Evolutionary conservation across 345 rosid genomes (phyloP), one percentile per base, ranked within the genome.

Genomic region (Syzygium aqueum): DNA sequence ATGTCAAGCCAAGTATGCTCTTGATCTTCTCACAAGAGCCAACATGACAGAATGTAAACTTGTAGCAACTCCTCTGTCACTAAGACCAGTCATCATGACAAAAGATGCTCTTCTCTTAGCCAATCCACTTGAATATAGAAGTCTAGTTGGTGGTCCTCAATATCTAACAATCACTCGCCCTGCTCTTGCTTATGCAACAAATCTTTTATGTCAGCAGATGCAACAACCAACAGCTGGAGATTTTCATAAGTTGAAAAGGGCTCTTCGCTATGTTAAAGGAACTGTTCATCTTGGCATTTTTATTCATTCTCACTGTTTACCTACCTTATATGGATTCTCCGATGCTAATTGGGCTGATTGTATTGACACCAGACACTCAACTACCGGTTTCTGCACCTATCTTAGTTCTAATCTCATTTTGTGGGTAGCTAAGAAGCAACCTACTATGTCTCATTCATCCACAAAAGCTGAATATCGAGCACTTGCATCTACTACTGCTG

Each of bases 51-150:
- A 85, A 3, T 40, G 5, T 0, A 85, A 85, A n/a, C 27, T 54
- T 2, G 30, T 65, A 2, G 13, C 54, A 2, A 59, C 87, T 12
- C 87, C 28, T 17, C 0, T 65, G 0, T 27, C 83, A 3, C 2
- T 3, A 0, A 53, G 1, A 10, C 5, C 0, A 0, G 2, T 11
- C 21, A 19, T 65, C 6, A n/a, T 77, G 19, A 23, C 3, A 3
- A 0, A 2, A 4, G 82, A 85, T 7, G 56, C 25, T 1, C 5
- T 43, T 21, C 57, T 3, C 2, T 0, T 85, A 2, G 8, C 33
- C 1, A 77, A 85, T 49, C 80, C 87, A 7, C 33, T 33, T 19
- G 19, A 40, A 3, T 85, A 37, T 11, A 28, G 1, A 3, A 59
- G 82, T 14, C 7, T 85, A 7, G 87, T 53, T 11, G 87, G 87